Evolutionary conservation across 805 yeast species (phyloP).

Genomic region (Jamesozyma lodderae): DNA sequence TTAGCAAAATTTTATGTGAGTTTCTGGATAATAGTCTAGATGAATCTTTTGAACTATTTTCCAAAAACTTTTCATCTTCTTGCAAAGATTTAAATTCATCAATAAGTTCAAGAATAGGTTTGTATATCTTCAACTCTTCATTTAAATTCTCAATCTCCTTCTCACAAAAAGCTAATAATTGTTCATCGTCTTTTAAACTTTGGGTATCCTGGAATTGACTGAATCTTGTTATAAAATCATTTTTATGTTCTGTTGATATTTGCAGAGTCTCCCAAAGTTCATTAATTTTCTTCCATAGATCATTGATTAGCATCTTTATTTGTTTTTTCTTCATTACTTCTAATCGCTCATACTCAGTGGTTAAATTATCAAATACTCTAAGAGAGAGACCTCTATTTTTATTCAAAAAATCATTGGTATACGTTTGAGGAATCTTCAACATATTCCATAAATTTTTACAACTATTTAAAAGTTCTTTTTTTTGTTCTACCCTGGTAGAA

Average conservation of each 20-base stretch:
- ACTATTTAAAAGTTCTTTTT: slow-evolving; percentile 27
- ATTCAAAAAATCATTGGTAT: slow-evolving; percentile 34
- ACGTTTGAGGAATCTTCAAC: slow-evolving; percentile 39
- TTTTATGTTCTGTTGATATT: slow-evolving; percentile 45
- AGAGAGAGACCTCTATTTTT: slow-evolving; percentile 41
- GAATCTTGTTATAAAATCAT: slow-evolving; percentile 35
- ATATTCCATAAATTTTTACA: slow-evolving; percentile 50
- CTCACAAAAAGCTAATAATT: slow-evolving; percentile 54
- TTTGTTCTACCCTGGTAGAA: slow-evolving; percentile 31
- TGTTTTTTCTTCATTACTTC: slow-evolving; percentile 50
- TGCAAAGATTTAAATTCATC: slow-evolving; percentile 46
- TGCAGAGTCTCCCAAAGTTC: slow-evolving; percentile 55
- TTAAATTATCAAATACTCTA: slow-evolving; percentile 40
- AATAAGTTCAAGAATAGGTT: slow-evolving; percentile 49
- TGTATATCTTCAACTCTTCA: slow-evolving; percentile 39
- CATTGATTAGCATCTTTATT: slow-evolving; percentile 59
- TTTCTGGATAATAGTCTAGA: slow-evolving; percentile 66
- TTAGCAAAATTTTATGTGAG: slow-evolving; percentile 66
- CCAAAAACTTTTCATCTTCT: slow-evolving; percentile 53
- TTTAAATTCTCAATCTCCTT: slow-evolving; percentile 46
- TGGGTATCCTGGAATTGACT: slow-evolving; percentile 8
- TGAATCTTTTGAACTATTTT: slow-evolving; percentile 68
- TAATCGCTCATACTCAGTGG: slow-evolving; percentile 48
- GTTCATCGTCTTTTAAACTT: slow-evolving; percentile 43
- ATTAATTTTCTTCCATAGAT: slow-evolving; percentile 49